Percentiles rank a stretch among this genome's conserved stretches.
These are phyloP conservation scores for Apiosordaria backusii DNA, from an alignment of 495 filamentous ascomycete species.

Conservation along the genomic window DNA sequence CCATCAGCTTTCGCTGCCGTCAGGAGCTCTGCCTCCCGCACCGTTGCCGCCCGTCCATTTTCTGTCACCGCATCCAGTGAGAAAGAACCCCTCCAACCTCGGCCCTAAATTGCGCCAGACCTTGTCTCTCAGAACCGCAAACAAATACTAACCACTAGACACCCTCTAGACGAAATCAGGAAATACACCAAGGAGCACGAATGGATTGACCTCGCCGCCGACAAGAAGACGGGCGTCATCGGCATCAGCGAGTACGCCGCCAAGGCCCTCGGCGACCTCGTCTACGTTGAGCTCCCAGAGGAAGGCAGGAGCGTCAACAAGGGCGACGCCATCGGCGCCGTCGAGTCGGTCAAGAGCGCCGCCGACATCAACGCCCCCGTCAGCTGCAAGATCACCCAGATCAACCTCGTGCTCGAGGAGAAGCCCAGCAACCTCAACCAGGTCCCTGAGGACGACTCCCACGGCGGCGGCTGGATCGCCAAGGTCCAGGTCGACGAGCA, in stretches of 20 bases:
- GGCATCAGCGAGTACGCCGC: conserved; percentile 92
- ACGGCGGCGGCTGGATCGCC: conserved; percentile 88
- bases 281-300: conserved; percentile 89
- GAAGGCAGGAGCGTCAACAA: conserved; percentile 57
- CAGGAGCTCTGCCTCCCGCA: conserved; percentile 32
- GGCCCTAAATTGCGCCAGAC: not conserved
- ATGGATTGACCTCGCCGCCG: conserved; percentile 83
- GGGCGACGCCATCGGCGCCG: conserved; percentile 83
- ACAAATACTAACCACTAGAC: conserved; percentile 13
- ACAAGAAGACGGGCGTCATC: conserved; percentile 67
- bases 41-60: conserved; percentile 38
- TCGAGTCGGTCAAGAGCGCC: conserved; percentile 97
- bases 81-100: conserved; percentile 15
- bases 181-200: conserved; percentile 97
- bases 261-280: conserved; percentile 86
- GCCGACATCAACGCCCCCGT: conserved; percentile 93
- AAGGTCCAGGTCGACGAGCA: conserved; percentile 71
- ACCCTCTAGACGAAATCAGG: conserved; percentile 55
- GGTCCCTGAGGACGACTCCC: conserved; percentile 62
- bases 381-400: conserved; percentile 65
- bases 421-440: conserved; percentile 84
- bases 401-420: conserved; percentile 72
- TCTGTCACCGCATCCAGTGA: conserved; percentile 44
- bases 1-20: conserved; percentile 39
- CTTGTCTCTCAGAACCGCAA: not conserved